Evolutionary conservation across 805 yeast genomes (phyloP), one percentile per base, ranked within the genome.

Genomic region (Kregervanrija fluxuum): DNA sequence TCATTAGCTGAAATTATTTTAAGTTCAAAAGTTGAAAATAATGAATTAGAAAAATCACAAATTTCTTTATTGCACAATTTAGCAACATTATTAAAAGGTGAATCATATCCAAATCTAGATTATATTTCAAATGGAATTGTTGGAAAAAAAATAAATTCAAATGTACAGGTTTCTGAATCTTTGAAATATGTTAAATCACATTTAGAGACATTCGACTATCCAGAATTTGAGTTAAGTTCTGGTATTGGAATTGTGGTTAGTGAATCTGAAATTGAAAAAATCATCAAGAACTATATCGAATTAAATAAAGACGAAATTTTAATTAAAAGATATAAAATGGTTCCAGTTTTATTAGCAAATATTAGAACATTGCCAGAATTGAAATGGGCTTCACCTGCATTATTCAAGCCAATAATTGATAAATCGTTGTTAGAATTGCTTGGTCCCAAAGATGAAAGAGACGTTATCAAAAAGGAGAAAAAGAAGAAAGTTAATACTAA

Each of bases 361-460:
- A 77, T 86, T 49, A 88, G 86, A 73, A 75, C 72, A 52, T 58
- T 88, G 38, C 82, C 88, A 4, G 77, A 70, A 14, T 73, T 93
- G 64, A 88, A 86, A 67, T 93, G 96, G 96, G 98, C 98, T 8
- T 75, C 84, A 40, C 95, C 97, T 33, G 76, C 81, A 42, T 70
- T 77, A 44, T 86, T 93, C 69, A 93, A 93, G 67, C 95, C 95
- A 11, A 73, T 79, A 17, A 83, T 93, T 54, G 99, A 93, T 61
- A 79, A 74, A 37, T 78, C 84, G 56, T 68, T 89, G n/a, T 64
- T 85, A 48, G 77, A 68, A 36, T 65, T 82, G 11, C 68, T 90
- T 46, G 99, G 99, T 34, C 98, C 98, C 43, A 91, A 91, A 65
- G 99, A 93, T 61, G 98, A 90, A 61, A 80, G 98, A 52, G 99